Evolutionary conservation across 192 early-diverging fungal species (phyloP).

Genomic region (Linnemannia zychae): DNA sequence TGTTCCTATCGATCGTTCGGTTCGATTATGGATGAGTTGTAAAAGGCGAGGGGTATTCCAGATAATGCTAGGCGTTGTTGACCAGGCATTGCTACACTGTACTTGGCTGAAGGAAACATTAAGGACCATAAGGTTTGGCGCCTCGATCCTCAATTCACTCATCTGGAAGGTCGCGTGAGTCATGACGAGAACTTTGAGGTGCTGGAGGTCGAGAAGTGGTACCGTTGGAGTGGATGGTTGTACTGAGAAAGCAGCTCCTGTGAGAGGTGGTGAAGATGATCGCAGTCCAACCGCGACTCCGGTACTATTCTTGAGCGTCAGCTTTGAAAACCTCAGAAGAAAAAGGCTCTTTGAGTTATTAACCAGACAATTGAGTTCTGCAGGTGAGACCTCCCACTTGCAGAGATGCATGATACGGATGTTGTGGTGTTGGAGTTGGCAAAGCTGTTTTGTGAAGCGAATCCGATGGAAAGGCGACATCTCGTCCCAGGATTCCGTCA

Average conservation of each 20-base stretch:
- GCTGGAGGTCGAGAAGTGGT: slow-evolving; percentile 14
- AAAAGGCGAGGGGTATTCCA: slow-evolving; percentile 28
- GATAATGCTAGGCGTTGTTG: not conserved
- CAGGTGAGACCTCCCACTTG: slow-evolving; percentile 29
- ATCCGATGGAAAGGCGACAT: slow-evolving; percentile 40
- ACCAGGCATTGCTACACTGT: not conserved
- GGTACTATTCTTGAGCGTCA: slow-evolving; percentile 17
- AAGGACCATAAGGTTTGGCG: slow-evolving; percentile 6
- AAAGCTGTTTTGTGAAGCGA: slow-evolving; percentile 31
- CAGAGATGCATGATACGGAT: slow-evolving; percentile 19
- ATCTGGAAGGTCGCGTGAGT: slow-evolving; percentile 14
- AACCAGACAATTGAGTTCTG: slow-evolving; percentile 26
- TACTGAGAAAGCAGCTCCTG: not conserved
- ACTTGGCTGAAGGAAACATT: slow-evolving; percentile 38
- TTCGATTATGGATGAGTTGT: slow-evolving; percentile 27
- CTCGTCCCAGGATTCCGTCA: slow-evolving; percentile 38
- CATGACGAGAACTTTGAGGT: slow-evolving; percentile 28
- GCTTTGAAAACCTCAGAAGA: slow-evolving; percentile 22
- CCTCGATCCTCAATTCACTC: slow-evolving; percentile 15
- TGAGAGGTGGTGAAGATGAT: not conserved
- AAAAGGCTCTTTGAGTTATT: slow-evolving; percentile 18
- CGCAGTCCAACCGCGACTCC: slow-evolving; percentile 5
- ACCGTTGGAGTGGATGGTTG: not conserved
- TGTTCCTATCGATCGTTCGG: slow-evolving; percentile 8
- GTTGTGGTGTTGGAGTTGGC: not conserved